phyloP scores from a whole-genome alignment of 306 rosid genomes.

The Adenanthera pavonina region DNA sequence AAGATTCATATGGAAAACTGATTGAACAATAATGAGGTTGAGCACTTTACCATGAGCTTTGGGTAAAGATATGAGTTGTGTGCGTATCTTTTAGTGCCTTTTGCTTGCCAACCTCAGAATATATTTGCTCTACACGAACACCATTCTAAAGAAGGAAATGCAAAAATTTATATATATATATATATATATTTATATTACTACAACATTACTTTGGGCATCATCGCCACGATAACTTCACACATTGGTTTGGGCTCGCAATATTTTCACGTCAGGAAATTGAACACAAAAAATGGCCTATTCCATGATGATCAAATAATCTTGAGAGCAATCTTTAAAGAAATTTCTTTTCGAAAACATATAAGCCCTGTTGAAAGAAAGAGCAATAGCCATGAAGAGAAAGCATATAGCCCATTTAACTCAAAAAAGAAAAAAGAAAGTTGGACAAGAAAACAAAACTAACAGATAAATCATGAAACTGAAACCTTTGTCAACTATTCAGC shows the following conservation, averaged over 20 bases:
- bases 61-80: too few species aligned
- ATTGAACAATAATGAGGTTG: not conserved
- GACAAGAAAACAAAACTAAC: not conserved
- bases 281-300: slow-evolving; percentile 4
- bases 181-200: too few species aligned
- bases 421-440: too few species aligned
- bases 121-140: not conserved
- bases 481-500: slow-evolving; percentile 5
- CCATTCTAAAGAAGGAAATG: not conserved
- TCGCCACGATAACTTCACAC: not conserved
- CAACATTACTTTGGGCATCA: not conserved
- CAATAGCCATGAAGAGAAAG: not conserved
- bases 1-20: not conserved
- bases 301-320: not conserved
- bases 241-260: not conserved
- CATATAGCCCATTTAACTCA: slow-evolving; percentile 20
- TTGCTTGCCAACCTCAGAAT: not conserved
- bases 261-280: not conserved
- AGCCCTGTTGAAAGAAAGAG: not conserved
- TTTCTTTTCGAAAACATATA: not conserved
- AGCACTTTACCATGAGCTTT: not conserved
- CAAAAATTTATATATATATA: too few species aligned
- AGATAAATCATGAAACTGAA: not conserved
- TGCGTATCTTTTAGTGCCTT: too few species aligned
- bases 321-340: not conserved